Base-by-base conservation (phyloP, 2,329 filamentous ascomycete genomes). In the Myriosclerotinia duriaeana region DNA sequence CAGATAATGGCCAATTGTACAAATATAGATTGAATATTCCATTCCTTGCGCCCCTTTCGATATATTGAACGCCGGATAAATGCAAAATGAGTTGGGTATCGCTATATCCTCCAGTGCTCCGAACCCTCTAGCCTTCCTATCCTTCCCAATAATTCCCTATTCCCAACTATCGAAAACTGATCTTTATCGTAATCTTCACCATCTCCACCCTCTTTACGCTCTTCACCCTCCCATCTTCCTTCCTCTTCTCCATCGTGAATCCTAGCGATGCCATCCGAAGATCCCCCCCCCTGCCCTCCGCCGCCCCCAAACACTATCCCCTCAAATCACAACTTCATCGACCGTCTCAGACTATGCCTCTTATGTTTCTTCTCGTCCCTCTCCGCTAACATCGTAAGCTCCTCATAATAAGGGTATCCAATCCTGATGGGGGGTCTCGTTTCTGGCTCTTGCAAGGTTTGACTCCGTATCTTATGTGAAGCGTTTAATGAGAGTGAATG, bases 341-440 rank as follows among this genome's bases (percentile, higher is more conserved):
- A 63, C 38, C 60, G 26, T 34, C 46, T 63, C 26, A 61, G 53
- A 66, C 48, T 61, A 15, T 60, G 48, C 6, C 55, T 60, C 54
- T 53, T 66, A 30, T 44, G 38, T 12, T 53, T 61, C 38, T 66
- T 66, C 36, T 34, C 60, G 17, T 20, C 38, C 40, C 44, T 53
- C 36, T 54, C 48, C 1, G 55, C 64, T 8, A 61, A 61, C 26
- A 66, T 38, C 14, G 53, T 53, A n/a, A 67, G 46, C 17, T 67
- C 65, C 36, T 67, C 65, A 44, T 67, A 67, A 30, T 67, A 67
- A 46, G 65, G 65, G 48, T 67, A 67, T 42, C 65, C 65, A 52
- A 67, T 58, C 30, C 65, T 60, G 14, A 66, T 67, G 20, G 54
- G 65, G 9, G 65, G 22, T 44, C 38, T 64, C 22, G 22, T 20